phyloP scores from a whole-genome alignment of 805 yeast species.

The Torulaspora indica region DNA sequence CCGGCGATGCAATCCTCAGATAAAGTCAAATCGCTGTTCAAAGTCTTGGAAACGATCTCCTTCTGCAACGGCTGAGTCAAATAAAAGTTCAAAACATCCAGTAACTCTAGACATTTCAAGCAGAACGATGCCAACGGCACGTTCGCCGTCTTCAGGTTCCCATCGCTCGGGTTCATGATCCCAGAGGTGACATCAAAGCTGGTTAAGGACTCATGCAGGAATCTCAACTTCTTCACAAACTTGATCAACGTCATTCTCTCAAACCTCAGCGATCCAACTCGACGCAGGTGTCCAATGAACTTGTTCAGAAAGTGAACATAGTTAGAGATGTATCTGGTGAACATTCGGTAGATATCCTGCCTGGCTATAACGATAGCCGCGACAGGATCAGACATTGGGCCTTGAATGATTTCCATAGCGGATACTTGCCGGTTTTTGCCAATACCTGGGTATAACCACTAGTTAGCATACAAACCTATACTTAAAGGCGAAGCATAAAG shows the following conservation, averaged over 20 bases:
- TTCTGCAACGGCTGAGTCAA: conserved; percentile 33
- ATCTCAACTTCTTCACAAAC: conserved; percentile 35
- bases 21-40: conserved; percentile 27
- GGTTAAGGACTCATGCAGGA: conserved; percentile 28
- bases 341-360: conserved; percentile 12
- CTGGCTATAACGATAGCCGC: conserved; percentile 5
- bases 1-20: conserved; percentile 21
- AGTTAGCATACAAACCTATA: too few relatives aligned
- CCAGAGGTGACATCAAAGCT: conserved; percentile 9
- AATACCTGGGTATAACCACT: not conserved
- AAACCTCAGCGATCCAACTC: conserved; percentile 30
- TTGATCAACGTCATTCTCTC: conserved; percentile 35
- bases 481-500: not conserved
- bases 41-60: conserved; percentile 35
- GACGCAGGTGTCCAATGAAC: conserved; percentile 32
- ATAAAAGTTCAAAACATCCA: conserved; percentile 33
- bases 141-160: conserved; percentile 12
- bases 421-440: not conserved
- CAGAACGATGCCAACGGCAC: conserved; percentile 23
- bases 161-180: conserved; percentile 1
- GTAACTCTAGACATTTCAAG: conserved; percentile 27
- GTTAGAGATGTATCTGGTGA: conserved; percentile 27
- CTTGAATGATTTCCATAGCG: not conserved
- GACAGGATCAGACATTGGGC: not conserved
- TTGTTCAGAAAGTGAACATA: conserved; percentile 33